Evolutionary conservation across 495 filamentous ascomycete genomes (phyloP).

Genomic region (Terfezia boudieri): DNA sequence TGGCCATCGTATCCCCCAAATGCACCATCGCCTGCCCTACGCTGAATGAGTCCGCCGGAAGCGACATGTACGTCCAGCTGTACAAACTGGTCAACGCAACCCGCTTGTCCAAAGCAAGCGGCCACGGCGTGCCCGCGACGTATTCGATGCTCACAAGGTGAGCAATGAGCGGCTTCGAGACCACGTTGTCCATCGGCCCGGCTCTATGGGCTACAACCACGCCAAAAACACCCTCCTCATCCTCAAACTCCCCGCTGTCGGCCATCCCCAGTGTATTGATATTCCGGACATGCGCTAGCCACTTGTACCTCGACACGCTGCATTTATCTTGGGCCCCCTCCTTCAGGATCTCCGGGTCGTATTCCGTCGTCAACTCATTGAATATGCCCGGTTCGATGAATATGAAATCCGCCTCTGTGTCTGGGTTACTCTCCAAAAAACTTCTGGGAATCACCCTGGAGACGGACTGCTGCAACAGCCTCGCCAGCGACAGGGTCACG

Average conservation of each 20-base stretch:
- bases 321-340: constrained; percentile 1
- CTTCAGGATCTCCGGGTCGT: neutral
- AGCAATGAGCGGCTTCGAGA: constrained; percentile 8
- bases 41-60: constrained; percentile 21
- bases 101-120: neutral
- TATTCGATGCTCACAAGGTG: constrained; percentile 25
- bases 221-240: constrained; percentile 19
- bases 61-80: constrained; percentile 25
- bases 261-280: constrained; percentile 23
- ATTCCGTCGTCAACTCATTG: constrained; percentile 10
- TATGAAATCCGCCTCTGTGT: constrained; percentile 8
- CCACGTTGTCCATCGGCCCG: constrained; percentile 14
- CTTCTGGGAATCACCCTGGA: constrained; percentile 1
- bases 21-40: constrained; percentile 14
- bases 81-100: constrained; percentile 24
- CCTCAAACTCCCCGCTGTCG: constrained; percentile 6
- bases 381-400: constrained; percentile 15
- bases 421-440: neutral
- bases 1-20: constrained; percentile 1
- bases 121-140: constrained; percentile 6
- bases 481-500: constrained; percentile 6
- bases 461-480: constrained; percentile 1
- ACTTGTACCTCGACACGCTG: constrained; percentile 18
- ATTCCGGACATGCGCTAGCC: constrained; percentile 24
- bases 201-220: constrained; percentile 19